phyloP scores from a whole-genome alignment of 2,329 filamentous ascomycete species.

The Cordyceps cateniannulata region DNA sequence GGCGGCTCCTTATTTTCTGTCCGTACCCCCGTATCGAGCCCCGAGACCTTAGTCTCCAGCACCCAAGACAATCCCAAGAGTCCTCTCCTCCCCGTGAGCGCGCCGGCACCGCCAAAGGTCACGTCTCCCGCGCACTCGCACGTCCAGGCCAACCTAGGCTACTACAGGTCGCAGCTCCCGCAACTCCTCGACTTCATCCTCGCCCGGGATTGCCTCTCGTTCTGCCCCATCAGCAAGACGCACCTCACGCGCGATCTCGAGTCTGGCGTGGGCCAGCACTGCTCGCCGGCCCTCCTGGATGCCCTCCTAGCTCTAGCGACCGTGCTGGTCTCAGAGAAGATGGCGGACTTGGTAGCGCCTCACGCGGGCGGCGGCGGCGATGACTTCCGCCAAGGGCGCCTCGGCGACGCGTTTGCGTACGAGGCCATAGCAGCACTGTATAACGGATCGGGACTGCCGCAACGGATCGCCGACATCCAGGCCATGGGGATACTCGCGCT shows the following conservation, averaged over 20 bases:
- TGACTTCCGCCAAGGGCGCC: background rate
- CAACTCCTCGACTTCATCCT: conserved; percentile 1
- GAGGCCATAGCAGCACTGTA: background rate
- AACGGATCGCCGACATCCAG: background rate
- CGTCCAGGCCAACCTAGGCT: background rate
- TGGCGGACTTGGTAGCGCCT: background rate
- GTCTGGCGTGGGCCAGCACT: background rate
- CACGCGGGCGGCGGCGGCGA: too few relatives aligned
- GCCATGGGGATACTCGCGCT: background rate
- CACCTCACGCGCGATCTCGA: background rate
- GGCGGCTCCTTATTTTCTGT: background rate
- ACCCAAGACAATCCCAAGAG: background rate
- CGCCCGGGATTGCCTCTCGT: background rate
- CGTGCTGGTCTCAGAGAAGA: background rate
- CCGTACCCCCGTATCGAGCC: background rate
- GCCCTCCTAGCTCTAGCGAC: background rate
- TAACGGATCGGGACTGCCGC: background rate
- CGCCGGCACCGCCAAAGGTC: background rate
- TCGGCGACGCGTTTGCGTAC: background rate
- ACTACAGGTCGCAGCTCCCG: conserved; percentile 1
- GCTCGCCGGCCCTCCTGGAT: background rate
- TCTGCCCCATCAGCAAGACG: background rate
- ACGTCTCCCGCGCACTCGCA: background rate
- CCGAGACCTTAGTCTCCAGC: background rate
- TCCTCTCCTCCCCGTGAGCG: background rate